Base-by-base conservation (phyloP, 1,284 basidiomycete species). In the Fomitopsis pinicola region DNA sequence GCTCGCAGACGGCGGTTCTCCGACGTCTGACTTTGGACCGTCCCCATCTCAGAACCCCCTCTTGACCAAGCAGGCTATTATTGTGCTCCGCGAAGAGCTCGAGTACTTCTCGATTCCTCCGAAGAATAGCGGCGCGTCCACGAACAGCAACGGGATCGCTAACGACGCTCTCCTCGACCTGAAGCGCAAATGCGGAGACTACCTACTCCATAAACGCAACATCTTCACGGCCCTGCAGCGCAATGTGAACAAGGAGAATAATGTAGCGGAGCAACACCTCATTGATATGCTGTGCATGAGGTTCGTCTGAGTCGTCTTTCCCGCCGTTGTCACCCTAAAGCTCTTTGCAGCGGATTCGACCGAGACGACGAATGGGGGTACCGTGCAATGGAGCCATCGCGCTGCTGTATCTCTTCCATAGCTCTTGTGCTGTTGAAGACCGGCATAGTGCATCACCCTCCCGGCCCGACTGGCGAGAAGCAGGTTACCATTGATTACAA, bases 211-310 rank as follows among this genome's bases (percentile, higher is more conserved):
- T 63, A 92, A 94, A 74, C 84, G 85, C 69, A 94, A 91, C 74
- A 98, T 99, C 71, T 99, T 99, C 74, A 97, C 97, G 2, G 97
- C 97, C 26, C 79, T 99, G 62, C 97, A 99, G 81, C 83, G 97
- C 68, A 99, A 99, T 76, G 95, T 99, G 63, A 97, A 97, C 80
- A 97, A 97, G 81, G 97, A 98, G 80, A 98, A 98, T 76, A 99
- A 99, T 74, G 82, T 98, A 66, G 97, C 97, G 17, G 97, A 99
- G 77, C 97, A 98, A 78, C 97, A 99, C 78, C 80, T 99, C 66
- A 99, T 99, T 76, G 97, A 99, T 78, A 99, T 99, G 97, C 83
- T 99, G 59, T 99, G 97, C 79, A 98, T 98, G 95, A 97, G 94
- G 95, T 95, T 72, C 63, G 82, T 71, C 54, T 63, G 67, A 44